phyloP scores from a whole-genome alignment of 306 rosid species.

The Vigna unguiculata region DNA sequence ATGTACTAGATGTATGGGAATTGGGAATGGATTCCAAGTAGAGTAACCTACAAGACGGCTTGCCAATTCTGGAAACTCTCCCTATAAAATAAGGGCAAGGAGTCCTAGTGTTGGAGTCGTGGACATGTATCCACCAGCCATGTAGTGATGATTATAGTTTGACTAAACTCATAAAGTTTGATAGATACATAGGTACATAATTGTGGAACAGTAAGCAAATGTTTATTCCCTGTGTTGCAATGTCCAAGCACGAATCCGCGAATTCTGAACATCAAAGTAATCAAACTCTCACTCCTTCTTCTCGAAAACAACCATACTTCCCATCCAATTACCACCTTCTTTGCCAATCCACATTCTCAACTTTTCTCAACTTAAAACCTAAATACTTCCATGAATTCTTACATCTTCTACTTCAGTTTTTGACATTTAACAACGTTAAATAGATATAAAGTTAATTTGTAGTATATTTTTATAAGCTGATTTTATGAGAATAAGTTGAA shows the following conservation, averaged over 20 bases:
- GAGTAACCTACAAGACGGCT: conserved; percentile 32
- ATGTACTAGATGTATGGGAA: conserved; percentile 64
- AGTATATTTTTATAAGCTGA: too few species aligned
- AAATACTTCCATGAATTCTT: too few species aligned
- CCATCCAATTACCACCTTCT: conserved; percentile 59
- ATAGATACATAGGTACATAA: conserved; percentile 7
- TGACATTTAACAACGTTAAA: too few species aligned
- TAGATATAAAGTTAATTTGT: too few species aligned
- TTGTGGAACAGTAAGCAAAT: conserved; percentile 50
- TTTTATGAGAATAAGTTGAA: too few species aligned
- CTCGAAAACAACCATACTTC: conserved; percentile 42
- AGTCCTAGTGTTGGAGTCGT: conserved; percentile 46
- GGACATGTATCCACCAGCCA: conserved; percentile 60
- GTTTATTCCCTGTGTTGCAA: conserved; percentile 47
- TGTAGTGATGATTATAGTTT: conserved; percentile 54
- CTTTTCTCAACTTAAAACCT: too few species aligned
- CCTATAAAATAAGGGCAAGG: conserved; percentile 28
- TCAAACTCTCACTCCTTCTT: conserved; percentile 40
- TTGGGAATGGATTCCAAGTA: conserved; percentile 41
- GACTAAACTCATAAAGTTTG: conserved; percentile 51
- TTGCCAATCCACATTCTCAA: conserved; percentile 30
- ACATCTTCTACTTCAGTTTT: too few species aligned
- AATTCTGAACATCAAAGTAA: conserved; percentile 47
- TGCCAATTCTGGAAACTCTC: conserved; percentile 63
- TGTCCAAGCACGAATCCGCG: conserved; percentile 29